Conservation (phyloP, 2,329 filamentous ascomycete species). For the Cercospora canescens region DNA sequence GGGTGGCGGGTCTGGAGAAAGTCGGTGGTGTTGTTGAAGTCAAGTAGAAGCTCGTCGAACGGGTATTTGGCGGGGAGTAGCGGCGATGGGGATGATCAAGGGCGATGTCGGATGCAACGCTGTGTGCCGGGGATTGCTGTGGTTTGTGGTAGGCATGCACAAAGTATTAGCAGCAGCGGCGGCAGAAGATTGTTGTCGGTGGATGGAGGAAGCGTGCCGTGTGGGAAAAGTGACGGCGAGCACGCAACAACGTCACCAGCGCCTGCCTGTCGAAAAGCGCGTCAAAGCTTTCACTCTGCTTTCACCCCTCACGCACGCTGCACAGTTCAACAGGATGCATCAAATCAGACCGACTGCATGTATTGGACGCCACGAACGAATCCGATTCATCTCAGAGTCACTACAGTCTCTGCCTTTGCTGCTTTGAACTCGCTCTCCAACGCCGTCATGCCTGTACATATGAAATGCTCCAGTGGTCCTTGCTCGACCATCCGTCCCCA, state of each 20-base stretch:
- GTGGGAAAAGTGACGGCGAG: neutral
- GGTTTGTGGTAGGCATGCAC: neutral
- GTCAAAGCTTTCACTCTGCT: neutral
- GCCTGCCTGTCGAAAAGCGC: neutral
- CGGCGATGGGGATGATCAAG: neutral
- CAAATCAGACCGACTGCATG: neutral
- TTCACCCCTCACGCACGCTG: neutral
- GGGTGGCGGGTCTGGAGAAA: neutral
- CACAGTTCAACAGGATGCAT: neutral
- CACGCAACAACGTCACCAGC: constrained; percentile 3
- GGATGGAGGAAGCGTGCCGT: neutral
- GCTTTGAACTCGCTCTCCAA: neutral
- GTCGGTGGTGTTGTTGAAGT: neutral
- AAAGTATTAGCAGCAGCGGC: neutral
- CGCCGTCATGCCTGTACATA: neutral
- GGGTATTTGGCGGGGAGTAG: neutral
- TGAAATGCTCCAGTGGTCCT: neutral
- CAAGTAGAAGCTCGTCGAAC: too few relatives aligned
- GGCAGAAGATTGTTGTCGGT: neutral
- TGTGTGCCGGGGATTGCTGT: neutral
- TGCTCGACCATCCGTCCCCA: neutral
- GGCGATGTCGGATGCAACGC: too few relatives aligned
- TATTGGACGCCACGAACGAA: neutral
- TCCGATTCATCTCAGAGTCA: neutral
- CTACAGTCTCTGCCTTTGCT: neutral